Base-by-base conservation (phyloP, 1,284 basidiomycete species). In the Cutaneotrichosporon daszewskae region DNA sequence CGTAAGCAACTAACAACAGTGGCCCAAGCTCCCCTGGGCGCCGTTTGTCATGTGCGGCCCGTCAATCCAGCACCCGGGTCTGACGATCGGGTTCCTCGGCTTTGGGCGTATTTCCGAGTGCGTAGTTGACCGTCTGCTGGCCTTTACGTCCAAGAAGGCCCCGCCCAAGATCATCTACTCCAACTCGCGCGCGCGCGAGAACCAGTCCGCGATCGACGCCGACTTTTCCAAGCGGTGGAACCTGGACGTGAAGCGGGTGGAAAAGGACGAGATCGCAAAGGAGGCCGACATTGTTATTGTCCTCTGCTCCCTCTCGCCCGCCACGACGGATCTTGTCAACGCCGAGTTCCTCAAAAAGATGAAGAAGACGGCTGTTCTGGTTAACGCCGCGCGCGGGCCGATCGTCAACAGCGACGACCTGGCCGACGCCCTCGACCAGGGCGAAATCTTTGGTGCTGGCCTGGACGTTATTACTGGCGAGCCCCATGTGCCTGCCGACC, bases 401-500 rank as follows among this genome's bases (percentile, higher is more conserved):
- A 72, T 96, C 5, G 85, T 98, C 11, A 89, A 97, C 66, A 86
- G 84, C 4, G 80, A 85, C 31, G 92, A 92, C 9, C 77, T 98
- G 9, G 84, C 84, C 1, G 79, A 77, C 47, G 92, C 91, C 0
- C 71, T 97, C 34, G 72, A 75, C 36, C 78, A 83, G 50, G 78
- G 78, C 3, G 81, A 82, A 77, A 85, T 97, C 32, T 94, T 85
- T 75, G 91, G 83, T 18, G 94, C 94, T 0, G 94, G 88, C 0
- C 61, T 98, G 6, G 94, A 98, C 66, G 94, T 97, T 25, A 81
- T 96, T 11, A 88, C 91, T 54, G 88, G 87, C 24, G 94, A 98
- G 68, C 94, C 94, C 0, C 72, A 84, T 36, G 76, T 97, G 24
- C 60, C 69, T 1, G 68, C 73, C 3, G 82, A 86, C 55, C 89